Conservation (phyloP, 2,329 filamentous ascomycete genomes). For the Cordyceps farinosa region DNA sequence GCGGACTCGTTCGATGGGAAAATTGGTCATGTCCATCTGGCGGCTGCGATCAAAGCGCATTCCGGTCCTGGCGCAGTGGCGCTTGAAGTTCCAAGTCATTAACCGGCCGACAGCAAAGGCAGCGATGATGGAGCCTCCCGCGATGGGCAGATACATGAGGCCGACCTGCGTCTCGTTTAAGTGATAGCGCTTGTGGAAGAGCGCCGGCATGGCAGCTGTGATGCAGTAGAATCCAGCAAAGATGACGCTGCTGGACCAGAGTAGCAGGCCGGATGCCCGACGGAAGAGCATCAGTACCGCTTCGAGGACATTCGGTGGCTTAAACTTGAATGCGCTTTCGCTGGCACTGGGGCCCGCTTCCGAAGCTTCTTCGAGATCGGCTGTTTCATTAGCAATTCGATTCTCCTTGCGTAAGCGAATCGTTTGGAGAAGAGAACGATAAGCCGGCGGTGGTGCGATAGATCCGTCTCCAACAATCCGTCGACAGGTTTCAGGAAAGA, state of each 20-base stretch:
- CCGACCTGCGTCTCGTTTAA: conserved; percentile 54
- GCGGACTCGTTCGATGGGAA: conserved; percentile 51
- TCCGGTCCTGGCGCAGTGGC: conserved; percentile 52
- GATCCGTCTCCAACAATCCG: conserved; percentile 52
- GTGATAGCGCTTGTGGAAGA: conserved; percentile 52
- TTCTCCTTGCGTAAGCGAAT: conserved; percentile 24
- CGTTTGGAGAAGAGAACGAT: conserved; percentile 34
- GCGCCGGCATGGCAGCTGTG: conserved; percentile 41
- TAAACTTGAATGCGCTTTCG: conserved; percentile 32
- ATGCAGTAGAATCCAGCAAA: conserved; percentile 51
- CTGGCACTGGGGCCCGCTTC: background rate
- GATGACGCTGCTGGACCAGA: conserved; percentile 42
- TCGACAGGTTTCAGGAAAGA: conserved; percentile 53
- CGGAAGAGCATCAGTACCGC: conserved; percentile 40
- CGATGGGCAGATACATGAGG: conserved; percentile 50
- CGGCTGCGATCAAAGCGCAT: conserved; percentile 52
- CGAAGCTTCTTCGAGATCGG: background rate
- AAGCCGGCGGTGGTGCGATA: conserved; percentile 36
- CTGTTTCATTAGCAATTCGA: background rate
- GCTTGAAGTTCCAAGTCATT: conserved; percentile 65
- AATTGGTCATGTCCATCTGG: conserved; percentile 45
- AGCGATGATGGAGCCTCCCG: conserved; percentile 45
- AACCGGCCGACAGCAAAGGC: conserved; percentile 48
- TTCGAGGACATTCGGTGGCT: conserved; percentile 39
- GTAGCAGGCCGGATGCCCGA: conserved; percentile 41